Evolutionary conservation across 495 filamentous ascomycete genomes (phyloP).

Genomic region (Halenospora varia): DNA sequence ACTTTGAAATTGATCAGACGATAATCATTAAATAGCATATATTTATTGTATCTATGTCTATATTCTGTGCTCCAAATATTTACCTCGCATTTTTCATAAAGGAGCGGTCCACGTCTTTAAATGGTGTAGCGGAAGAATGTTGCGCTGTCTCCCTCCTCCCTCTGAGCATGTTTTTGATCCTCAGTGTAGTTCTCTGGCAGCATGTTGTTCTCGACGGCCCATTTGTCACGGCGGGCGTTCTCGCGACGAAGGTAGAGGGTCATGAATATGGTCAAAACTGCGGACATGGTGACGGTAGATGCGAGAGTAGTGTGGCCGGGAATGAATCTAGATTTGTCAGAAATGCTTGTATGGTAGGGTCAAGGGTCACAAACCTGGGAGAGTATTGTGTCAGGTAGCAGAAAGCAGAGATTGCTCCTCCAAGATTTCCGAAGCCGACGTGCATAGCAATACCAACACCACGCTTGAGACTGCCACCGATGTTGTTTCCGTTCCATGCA

Average conservation of each 20-base stretch:
- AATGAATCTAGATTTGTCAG: neutral
- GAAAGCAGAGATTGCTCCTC: conserved; percentile 64
- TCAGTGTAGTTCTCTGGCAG: conserved; percentile 42
- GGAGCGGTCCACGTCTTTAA: too few species aligned
- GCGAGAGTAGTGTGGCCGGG: conserved; percentile 52
- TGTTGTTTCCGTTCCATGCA: conserved; percentile 78
- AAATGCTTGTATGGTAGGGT: neutral
- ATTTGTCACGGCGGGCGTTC: conserved; percentile 50
- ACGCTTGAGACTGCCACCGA: conserved; percentile 72
- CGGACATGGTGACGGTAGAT: conserved; percentile 39
- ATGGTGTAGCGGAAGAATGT: conserved; percentile 53
- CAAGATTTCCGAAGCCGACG: conserved; percentile 72
- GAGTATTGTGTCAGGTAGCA: conserved; percentile 53
- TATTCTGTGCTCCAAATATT: too few species aligned
- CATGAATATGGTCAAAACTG: conserved; percentile 49
- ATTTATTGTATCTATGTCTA: too few species aligned
- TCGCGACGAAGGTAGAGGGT: conserved; percentile 55
- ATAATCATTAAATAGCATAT: too few species aligned
- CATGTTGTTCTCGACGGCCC: conserved; percentile 32
- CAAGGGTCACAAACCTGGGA: conserved; percentile 45
- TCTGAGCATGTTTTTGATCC: conserved; percentile 40
- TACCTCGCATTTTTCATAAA: too few species aligned
- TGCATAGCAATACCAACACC: conserved; percentile 75
- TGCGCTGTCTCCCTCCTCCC: conserved; percentile 46
- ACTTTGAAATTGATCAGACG: too few species aligned